Percentiles rank a stretch among this genome's conserved stretches.
Evolutionary conservation across 768 basidiomycete genomes (phyloP).

Genomic region (Naematelia aurantialba): DNA sequence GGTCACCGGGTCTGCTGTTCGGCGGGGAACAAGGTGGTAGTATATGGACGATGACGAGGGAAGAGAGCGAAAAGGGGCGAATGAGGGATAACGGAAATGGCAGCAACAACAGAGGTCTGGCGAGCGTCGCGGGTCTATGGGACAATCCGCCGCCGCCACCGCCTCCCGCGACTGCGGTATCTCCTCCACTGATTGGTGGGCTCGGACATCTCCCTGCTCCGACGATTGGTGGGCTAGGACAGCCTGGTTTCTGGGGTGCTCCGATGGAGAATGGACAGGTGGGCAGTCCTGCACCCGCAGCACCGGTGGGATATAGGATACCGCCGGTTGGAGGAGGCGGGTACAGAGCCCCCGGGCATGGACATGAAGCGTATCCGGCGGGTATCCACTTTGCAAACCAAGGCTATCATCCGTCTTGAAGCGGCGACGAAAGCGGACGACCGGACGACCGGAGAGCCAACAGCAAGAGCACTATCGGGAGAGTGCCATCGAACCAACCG

Average conservation of each 20-base stretch:
- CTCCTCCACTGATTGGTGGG: no score
- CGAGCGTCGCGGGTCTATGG: background rate
- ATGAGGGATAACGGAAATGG: background rate
- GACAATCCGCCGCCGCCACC: background rate
- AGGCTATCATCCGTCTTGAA: background rate
- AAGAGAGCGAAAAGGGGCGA: conserved; percentile 33
- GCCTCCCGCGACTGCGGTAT: background rate
- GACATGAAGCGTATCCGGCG: background rate
- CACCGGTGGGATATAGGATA: background rate
- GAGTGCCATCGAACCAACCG: no score
- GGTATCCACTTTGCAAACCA: background rate
- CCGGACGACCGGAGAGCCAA: no score
- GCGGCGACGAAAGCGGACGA: no score
- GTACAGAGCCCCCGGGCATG: background rate
- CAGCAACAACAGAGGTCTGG: background rate
- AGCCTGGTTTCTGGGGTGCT: no score
- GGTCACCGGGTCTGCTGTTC: conserved; percentile 28
- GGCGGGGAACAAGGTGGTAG: conserved; percentile 24
- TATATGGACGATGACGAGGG: conserved; percentile 40
- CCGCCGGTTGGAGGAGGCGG: background rate
- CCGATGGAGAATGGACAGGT: no score
- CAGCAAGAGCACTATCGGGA: no score
- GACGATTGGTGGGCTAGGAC: no score
- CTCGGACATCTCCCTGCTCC: background rate
- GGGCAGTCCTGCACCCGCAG: no score